Percentiles rank a stretch among this genome's conserved stretches.
Evolutionary conservation across 1,284 basidiomycete genomes (phyloP).

Genomic region (Heliocybe sulcata): DNA sequence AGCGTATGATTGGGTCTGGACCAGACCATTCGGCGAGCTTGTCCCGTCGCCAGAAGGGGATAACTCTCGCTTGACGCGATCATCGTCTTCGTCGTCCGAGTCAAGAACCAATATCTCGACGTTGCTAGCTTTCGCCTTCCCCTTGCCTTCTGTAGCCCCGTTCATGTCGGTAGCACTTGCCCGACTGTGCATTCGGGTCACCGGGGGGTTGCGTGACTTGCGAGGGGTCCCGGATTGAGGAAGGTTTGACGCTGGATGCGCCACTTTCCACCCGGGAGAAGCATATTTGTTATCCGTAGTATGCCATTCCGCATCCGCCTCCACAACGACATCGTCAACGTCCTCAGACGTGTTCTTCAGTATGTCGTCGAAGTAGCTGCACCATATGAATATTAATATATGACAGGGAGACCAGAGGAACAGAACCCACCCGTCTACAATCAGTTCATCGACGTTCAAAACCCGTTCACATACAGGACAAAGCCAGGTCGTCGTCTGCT

Average conservation of each 20-base stretch:
- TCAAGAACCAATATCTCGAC: conserved; percentile 67
- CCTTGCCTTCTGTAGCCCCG: conserved; percentile 21
- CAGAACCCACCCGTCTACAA: conserved; percentile 81
- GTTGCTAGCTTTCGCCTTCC: conserved; percentile 33
- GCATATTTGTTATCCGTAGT: conserved; percentile 82
- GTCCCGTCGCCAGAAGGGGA: conserved; percentile 41
- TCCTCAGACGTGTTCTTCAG: conserved; percentile 68
- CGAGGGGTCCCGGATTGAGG: conserved; percentile 14
- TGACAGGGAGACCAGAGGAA: neutral
- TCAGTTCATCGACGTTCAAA: conserved; percentile 75
- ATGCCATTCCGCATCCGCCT: conserved; percentile 95
- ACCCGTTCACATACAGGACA: conserved; percentile 92
- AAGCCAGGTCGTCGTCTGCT: conserved; percentile 92
- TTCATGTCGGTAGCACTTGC: conserved; percentile 12
- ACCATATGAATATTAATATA: conserved; percentile 3
- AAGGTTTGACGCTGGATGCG: conserved; percentile 30
- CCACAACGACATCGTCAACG: conserved; percentile 89
- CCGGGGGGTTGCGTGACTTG: conserved; percentile 11
- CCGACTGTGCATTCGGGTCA: conserved; percentile 24
- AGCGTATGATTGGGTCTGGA: conserved; percentile 13
- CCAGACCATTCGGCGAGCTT: conserved; percentile 20
- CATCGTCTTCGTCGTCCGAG: conserved; percentile 70
- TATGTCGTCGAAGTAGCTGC: conserved; percentile 80
- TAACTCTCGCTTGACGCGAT: conserved; percentile 64
- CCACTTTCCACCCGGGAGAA: conserved; percentile 61